A percentile compares a stretch with the other conserved stretches of the same genome.
phyloP scores from a whole-genome alignment of 306 rosid species.

The Fragaria ananassa region DNA sequence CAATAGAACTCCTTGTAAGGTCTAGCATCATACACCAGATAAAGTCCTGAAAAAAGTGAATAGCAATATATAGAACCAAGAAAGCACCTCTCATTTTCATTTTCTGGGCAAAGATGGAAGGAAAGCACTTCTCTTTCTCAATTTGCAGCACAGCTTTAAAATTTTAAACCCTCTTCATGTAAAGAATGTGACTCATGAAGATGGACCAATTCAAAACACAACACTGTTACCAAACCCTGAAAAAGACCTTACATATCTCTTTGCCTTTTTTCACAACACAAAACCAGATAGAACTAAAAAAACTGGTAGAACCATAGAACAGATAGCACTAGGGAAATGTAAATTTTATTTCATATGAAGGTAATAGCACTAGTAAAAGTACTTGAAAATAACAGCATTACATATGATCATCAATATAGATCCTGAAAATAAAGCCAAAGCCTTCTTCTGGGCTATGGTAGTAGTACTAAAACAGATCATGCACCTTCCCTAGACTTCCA shows the following conservation, averaged over 20 bases:
- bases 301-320: background rate
- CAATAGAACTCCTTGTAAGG: no score
- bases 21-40: background rate
- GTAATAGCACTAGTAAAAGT: background rate
- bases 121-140: background rate
- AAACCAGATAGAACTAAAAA: no score
- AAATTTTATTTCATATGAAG: background rate
- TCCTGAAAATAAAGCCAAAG: background rate
- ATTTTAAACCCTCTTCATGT: no score
- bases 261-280: no score
- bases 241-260: background rate
- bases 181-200: background rate
- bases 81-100: background rate
- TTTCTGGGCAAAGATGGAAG: background rate
- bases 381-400: slow-evolving; percentile 4
- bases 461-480: background rate
- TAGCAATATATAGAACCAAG: background rate
- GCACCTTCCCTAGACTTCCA: background rate
- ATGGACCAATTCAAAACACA: background rate
- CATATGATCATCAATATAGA: background rate
- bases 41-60: background rate
- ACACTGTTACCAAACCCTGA: background rate
- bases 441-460: background rate
- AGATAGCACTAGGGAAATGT: background rate
- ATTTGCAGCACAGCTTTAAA: background rate